phyloP scores from a whole-genome alignment of 2,329 filamentous ascomycete species.

The Capronia epimyces region DNA sequence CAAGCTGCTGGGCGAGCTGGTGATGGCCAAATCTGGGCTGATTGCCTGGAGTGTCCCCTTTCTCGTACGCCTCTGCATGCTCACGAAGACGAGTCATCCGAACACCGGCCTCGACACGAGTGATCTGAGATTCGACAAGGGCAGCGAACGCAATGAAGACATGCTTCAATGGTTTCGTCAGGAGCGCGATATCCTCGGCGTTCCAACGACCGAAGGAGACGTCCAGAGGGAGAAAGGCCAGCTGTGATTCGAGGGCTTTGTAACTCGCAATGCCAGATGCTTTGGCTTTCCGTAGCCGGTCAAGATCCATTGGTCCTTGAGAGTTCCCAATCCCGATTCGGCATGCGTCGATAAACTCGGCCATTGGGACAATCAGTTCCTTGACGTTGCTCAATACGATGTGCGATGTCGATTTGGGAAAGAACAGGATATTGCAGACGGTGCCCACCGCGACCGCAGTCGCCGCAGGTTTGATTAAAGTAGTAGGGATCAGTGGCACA shows the following conservation, averaged over 20 bases:
- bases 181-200: slow-evolving; percentile 39
- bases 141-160: slow-evolving; percentile 35
- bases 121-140: not conserved
- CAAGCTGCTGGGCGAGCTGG: slow-evolving; percentile 34
- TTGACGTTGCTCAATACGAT: slow-evolving; percentile 37
- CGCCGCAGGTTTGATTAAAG: slow-evolving; percentile 44
- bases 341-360: slow-evolving; percentile 23
- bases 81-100: not conserved
- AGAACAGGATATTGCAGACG: slow-evolving; percentile 43
- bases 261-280: slow-evolving; percentile 35
- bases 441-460: slow-evolving; percentile 45
- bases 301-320: slow-evolving; percentile 27
- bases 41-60: not conserved
- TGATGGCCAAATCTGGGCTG: slow-evolving; percentile 29
- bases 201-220: slow-evolving; percentile 45
- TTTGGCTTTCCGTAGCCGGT: slow-evolving; percentile 33
- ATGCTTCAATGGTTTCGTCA: slow-evolving; percentile 38
- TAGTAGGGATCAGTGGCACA: slow-evolving; percentile 36
- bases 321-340: slow-evolving; percentile 3
- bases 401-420: slow-evolving; percentile 48
- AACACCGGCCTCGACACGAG: not conserved
- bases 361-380: slow-evolving; percentile 33
- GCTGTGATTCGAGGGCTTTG: slow-evolving; percentile 37
- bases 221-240: slow-evolving; percentile 46
- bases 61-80: not conserved